Evolutionary conservation across 2,329 filamentous ascomycete genomes (phyloP).

Genomic region (Plenodomus tracheiphilus): DNA sequence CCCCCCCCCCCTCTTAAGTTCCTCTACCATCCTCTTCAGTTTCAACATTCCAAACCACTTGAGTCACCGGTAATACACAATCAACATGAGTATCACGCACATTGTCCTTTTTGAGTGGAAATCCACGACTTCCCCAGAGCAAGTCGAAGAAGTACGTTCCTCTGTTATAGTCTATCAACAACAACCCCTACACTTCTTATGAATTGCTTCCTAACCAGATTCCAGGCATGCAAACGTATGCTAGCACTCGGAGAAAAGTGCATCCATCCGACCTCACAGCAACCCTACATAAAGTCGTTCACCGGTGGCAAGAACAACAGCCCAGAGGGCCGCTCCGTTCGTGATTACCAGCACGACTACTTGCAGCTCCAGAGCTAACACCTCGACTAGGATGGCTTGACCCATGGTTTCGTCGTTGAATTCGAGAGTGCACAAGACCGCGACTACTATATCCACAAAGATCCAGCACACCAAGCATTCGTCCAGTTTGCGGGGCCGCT

Average conservation of each 20-base stretch:
- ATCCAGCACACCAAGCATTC: slow-evolving; percentile 66
- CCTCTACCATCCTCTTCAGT: background rate
- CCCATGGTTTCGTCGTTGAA: slow-evolving; percentile 70
- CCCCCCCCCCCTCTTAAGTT: background rate
- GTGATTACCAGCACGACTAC: slow-evolving; percentile 9
- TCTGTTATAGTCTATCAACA: background rate
- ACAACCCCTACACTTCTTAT: too few species aligned
- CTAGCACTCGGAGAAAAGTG: slow-evolving; percentile 62
- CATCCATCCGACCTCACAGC: slow-evolving; percentile 60
- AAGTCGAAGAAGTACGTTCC: slow-evolving; percentile 57
- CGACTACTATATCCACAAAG: slow-evolving; percentile 68
- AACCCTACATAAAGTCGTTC: slow-evolving; percentile 63
- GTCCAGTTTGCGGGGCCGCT: slow-evolving; percentile 54
- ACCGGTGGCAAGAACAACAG: slow-evolving; percentile 66
- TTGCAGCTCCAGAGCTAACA: background rate
- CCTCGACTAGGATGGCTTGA: slow-evolving; percentile 57
- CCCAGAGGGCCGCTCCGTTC: slow-evolving; percentile 63
- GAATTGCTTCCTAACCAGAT: too few species aligned
- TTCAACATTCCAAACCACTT: background rate
- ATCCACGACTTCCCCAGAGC: slow-evolving; percentile 50
- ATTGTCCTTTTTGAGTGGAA: slow-evolving; percentile 71
- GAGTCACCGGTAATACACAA: background rate
- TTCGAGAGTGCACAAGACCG: slow-evolving; percentile 67
- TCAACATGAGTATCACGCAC: slow-evolving; percentile 65
- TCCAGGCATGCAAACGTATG: slow-evolving; percentile 61